Evolutionary conservation across 805 yeast genomes (phyloP), one percentile per base, ranked within the genome.

Genomic region (Yamadazyma nakazawae): DNA sequence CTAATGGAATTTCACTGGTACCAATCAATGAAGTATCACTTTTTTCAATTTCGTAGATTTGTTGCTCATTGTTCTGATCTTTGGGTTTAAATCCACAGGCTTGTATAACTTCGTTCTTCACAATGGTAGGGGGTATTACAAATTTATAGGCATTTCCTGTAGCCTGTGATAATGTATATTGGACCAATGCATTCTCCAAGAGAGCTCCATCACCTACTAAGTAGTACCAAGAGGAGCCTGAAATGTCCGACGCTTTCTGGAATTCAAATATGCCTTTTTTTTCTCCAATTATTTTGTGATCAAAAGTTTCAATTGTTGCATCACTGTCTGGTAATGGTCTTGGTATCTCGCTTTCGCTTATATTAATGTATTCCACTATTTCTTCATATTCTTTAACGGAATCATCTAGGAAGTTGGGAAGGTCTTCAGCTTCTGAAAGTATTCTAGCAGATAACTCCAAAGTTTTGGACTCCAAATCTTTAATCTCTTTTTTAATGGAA

Each of bases 71-170:
- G 54, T 86, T 85, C 55, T 82, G 84, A 59, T 94, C 98, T 49
- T 96, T 79, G 11, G 99, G 99, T 58, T 84, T 82, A 68, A 91
- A 94, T 0, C 99, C 99, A 70, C 99, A 94, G 0, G 97, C 97
- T 53, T 76, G 71, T 0, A 91, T 81, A 5, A 88, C 71, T 51
- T 87, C 95, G 16, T 81, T 70, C 54, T 85, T 80, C 2, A 91
- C 96, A 13, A 94, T 79, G 0, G 95, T 79, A 1, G 99, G 99
- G 0, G 98, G 97, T 10, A 80, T 63, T 9, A 84, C 80, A 76
- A 85, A 77, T 30, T 65, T 64, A 66, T 87, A 94, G 0, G 96
- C 96, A 9, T 71, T 60, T 39, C 66, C 56, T 38, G 88, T 69
- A 2, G 97, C 96, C 45, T 72, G 64, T 30, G 77, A 69, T 43